phyloP scores from a whole-genome alignment of 1,139 yeast species.

The Pichia sp. region DNA sequence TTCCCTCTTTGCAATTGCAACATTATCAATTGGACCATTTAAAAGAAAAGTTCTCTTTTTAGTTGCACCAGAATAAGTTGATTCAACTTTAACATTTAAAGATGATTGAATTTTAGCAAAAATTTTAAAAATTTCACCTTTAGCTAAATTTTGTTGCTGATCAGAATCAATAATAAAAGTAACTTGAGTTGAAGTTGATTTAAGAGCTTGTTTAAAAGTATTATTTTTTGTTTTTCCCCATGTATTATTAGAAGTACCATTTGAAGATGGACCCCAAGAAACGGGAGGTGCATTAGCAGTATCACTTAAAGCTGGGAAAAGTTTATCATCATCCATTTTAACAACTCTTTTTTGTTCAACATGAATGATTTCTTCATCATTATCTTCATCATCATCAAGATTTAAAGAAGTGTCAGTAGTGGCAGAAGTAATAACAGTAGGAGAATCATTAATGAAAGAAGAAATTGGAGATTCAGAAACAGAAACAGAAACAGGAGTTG shows the following conservation, averaged over 20 bases:
- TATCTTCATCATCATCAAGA: conserved; percentile 1
- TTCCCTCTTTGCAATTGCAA: conserved; percentile 67
- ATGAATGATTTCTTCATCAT: conserved; percentile 4
- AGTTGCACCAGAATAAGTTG: conserved; percentile 71
- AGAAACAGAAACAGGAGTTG: conserved; percentile 7
- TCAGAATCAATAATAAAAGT: conserved; percentile 66
- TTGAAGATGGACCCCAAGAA: conserved; percentile 23
- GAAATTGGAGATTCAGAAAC: conserved; percentile 6
- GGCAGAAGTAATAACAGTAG: conserved; percentile 3
- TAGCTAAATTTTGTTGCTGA: conserved; percentile 57
- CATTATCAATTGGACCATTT: conserved; percentile 67
- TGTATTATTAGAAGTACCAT: conserved; percentile 24
- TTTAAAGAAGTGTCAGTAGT: conserved; percentile 8
- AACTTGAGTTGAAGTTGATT: conserved; percentile 54
- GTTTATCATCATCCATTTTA: conserved; percentile 41
- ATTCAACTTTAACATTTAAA: conserved; percentile 68
- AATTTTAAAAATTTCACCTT: conserved; percentile 60
- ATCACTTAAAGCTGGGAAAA: conserved; percentile 70
- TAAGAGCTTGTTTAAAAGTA: conserved; percentile 32
- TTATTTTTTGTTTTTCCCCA: conserved; percentile 19
- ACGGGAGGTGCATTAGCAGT: conserved; percentile 31
- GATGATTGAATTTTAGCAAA: conserved; percentile 55
- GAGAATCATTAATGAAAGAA: conserved; percentile 18
- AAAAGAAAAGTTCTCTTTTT: conserved; percentile 82
- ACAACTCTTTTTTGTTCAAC: conserved; percentile 18